Percentiles rank a stretch among this genome's conserved stretches.
Evolutionary conservation across 805 yeast species (phyloP).

Genomic region (Kazachstania martiniae): DNA sequence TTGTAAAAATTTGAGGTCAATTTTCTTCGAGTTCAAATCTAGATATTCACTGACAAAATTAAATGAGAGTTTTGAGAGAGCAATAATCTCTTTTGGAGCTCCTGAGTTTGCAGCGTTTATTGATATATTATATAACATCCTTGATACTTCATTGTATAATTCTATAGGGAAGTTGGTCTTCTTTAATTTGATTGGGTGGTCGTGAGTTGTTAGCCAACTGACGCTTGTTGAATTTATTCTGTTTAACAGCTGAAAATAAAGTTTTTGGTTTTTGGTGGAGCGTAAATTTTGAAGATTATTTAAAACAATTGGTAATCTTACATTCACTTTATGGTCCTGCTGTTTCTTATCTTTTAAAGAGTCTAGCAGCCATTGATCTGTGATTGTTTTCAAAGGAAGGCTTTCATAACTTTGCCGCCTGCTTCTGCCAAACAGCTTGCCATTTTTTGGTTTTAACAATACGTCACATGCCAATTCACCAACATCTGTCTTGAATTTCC

Average conservation of each 20-base stretch:
- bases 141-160: slow-evolving; percentile 18
- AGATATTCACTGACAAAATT: slow-evolving; percentile 9
- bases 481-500: too few relatives aligned
- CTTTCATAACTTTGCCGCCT: too few relatives aligned
- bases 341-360: slow-evolving; percentile 6
- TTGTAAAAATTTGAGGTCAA: slow-evolving; percentile 7
- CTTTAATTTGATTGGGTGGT: slow-evolving; percentile 4
- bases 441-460: too few relatives aligned
- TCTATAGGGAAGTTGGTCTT: slow-evolving; percentile 13
- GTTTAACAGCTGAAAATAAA: slow-evolving; percentile 17
- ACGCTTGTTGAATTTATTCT: slow-evolving; percentile 12
- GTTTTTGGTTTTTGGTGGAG: slow-evolving; percentile 6
- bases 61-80: slow-evolving; percentile 15
- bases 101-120: not conserved
- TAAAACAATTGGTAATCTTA: slow-evolving; percentile 9
- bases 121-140: slow-evolving; percentile 15
- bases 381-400: too few relatives aligned
- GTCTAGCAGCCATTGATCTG: slow-evolving; percentile 15
- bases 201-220: slow-evolving; percentile 17
- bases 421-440: too few relatives aligned
- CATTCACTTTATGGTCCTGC: not conserved
- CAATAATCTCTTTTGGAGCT: slow-evolving; percentile 2
- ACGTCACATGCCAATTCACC: too few relatives aligned
- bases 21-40: not conserved
- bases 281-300: slow-evolving; percentile 18